Evolutionary conservation across 331 rosid genomes (phyloP), one percentile per base, ranked within the genome.

Genomic region (Ulmus americana): DNA sequence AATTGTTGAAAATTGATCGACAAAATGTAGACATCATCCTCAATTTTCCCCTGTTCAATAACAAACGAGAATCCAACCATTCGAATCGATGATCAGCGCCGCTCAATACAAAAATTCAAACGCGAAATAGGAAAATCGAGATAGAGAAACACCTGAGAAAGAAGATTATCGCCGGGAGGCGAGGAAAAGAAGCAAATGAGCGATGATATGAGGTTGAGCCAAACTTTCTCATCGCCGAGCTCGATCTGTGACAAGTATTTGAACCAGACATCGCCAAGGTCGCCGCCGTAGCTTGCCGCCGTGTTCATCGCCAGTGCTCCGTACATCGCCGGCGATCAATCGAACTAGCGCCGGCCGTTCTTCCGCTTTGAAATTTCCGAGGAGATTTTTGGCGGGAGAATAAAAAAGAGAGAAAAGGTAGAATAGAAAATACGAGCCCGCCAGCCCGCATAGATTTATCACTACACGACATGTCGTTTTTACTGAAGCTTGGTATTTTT

Each of bases 1-100:
- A 89, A 81, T 42, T 80, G 85, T 71, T 82, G 85, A 63, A 87
- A 82, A 79, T 92, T 95, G 43, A 89, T 57, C 20, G 88, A 73
- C 83, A 92, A 44, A 62, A 61, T 74, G 41, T 75, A 71, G 67
- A 73, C 73, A 49, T 82, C 94, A 28, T 52, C 69, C 41, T 81
- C 86, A 43, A 68, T 82, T 57, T 77, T 83, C 2, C 76, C 77
- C 90, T 86, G 78, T 4, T 10, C 44, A 63, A 22, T 63, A 39
- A 1, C 39, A 9, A 20, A 15, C 42, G 38, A 44, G 18, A 45
- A 14, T 10, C 8, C 10, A 6, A 50, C 14, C 14, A 50, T 50
- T 22, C 55, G 6, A 50, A 50, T 50, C 5, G 55, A 2, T 5
- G 35, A 50, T 3, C 18, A n/a, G 6, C 55, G 14, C 55, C 55